Base-by-base conservation (phyloP, 2,329 filamentous ascomycete genomes). In the Ophiostoma piceae region DNA sequence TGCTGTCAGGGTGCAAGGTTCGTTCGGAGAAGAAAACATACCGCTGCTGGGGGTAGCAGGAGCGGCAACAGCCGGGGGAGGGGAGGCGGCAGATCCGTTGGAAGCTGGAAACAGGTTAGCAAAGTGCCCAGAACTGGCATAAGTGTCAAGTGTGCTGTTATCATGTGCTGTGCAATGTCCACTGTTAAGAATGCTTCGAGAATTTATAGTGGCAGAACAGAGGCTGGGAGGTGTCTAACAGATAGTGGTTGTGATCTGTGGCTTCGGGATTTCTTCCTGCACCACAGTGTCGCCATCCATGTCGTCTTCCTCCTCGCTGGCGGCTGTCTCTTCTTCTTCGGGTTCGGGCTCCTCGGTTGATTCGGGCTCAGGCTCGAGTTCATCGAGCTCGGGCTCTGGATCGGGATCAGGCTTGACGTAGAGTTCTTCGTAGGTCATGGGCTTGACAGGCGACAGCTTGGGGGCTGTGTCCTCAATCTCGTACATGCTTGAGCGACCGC, bases 391-490 rank as follows among this genome's bases (percentile, higher is more conserved):
- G 1, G 29, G 51, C 39, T 51, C 51, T 4, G 41, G 57, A 3
- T 62, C 66, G 8, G 66, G 32, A 5, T 67, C 70, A 0, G 72
- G 71, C 73, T 78, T 75, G 71, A 74, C 75, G 72, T 81, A 82
- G 65, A 85, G 79, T 76, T 84, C 83, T 32, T 82, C 81, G 73
- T 82, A 83, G 12, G 79, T 79, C 72, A 84, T 79, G 43, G 80
- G 80, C 68, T 79, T 79, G 72, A 80, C 76, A 4, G 80, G 78
- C 8, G 77, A 79, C 32, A 85, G 77, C 71, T 74, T 82, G 14
- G 84, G 83, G 1, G 82, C 80, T 37, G 80, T 79, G 64, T 84
- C 84, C 22, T 69, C 70, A 14, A 86, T 78, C 65, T 84, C 81
- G 26, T 86, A 78, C 84, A 87, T 84, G 76, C 84, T 87, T 76